Conservation (phyloP, 768 basidiomycete species). For the Hypsizygus marmoreus region DNA sequence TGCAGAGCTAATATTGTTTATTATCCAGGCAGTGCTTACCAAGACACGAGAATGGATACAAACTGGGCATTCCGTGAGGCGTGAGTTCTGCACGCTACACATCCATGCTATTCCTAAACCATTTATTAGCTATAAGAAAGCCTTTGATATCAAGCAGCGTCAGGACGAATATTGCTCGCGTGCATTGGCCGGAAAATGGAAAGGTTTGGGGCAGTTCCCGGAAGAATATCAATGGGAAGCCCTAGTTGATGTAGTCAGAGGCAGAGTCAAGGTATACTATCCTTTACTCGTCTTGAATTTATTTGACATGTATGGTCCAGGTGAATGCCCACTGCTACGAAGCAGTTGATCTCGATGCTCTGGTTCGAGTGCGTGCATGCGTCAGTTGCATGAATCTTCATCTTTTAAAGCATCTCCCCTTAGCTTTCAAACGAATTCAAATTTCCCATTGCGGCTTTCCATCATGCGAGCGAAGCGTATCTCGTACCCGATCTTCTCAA, state of each 20-base stretch:
- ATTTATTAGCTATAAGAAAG: constrained; percentile 57
- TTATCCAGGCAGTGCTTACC: constrained; percentile 36
- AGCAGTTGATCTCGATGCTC: constrained; percentile 68
- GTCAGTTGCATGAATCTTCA: no score
- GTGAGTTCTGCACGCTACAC: constrained; percentile 31
- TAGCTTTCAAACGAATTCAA: constrained; percentile 85
- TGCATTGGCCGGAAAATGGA: constrained; percentile 49
- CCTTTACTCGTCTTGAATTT: not conserved
- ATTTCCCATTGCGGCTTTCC: constrained; percentile 76
- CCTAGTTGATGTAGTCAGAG: constrained; percentile 75
- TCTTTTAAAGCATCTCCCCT: not conserved
- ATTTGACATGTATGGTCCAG: constrained; percentile 23
- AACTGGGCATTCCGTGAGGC: constrained; percentile 69
- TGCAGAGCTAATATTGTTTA: constrained; percentile 17
- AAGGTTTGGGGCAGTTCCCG: constrained; percentile 58
- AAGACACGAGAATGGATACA: constrained; percentile 66
- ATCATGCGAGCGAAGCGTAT: constrained; percentile 82
- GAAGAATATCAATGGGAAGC: constrained; percentile 79
- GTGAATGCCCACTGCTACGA: constrained; percentile 60
- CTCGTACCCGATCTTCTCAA: constrained; percentile 79
- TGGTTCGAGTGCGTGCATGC: constrained; percentile 61
- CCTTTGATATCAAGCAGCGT: constrained; percentile 60
- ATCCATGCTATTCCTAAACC: constrained; percentile 7
- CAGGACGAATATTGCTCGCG: constrained; percentile 71
- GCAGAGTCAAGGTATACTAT: constrained; percentile 63